These are phyloP conservation scores for Nakaseomyces sp. DNA, from an alignment of 1,139 yeast species.

Conservation along the genomic window DNA sequence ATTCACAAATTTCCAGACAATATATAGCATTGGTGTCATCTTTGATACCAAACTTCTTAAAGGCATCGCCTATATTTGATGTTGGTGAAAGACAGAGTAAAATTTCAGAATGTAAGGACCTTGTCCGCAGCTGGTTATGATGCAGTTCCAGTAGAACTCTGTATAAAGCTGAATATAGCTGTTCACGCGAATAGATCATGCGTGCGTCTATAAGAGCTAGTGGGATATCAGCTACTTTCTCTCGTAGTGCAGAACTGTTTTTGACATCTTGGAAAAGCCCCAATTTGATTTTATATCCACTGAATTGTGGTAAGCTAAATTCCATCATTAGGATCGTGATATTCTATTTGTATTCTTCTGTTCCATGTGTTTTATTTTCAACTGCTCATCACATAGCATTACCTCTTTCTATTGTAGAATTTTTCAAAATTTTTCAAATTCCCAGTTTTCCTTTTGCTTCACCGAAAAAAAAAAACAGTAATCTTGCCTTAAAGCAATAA, in stretches of 20 bases:
- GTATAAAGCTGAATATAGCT: conserved; percentile 41
- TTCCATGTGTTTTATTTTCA: no score
- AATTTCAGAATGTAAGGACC: conserved; percentile 44
- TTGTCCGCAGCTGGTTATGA: conserved; percentile 39
- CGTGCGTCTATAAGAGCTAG: conserved; percentile 42
- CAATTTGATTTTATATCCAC: conserved; percentile 31
- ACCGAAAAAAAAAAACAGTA: no score
- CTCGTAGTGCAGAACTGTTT: conserved; percentile 33
- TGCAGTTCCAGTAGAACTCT: conserved; percentile 40
- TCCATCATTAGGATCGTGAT: no score
- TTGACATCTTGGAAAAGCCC: conserved; percentile 37
- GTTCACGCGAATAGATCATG: conserved; percentile 40
- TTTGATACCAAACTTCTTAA: conserved; percentile 40
- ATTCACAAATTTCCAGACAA: conserved; percentile 32
- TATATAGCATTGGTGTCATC: conserved; percentile 33
- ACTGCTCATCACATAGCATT: no score
- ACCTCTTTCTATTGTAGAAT: no score
- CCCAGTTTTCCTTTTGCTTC: no score
- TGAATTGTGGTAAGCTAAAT: conserved; percentile 38
- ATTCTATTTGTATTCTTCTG: no score
- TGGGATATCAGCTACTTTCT: conserved; percentile 33
- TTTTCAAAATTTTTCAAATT: no score
- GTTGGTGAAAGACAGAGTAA: conserved; percentile 46
- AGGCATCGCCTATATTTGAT: conserved; percentile 40
- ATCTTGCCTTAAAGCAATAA: no score